Percentiles rank a stretch among this genome's conserved stretches.
Conservation (phyloP, 2,329 filamentous ascomycete genomes). For the Aureobasidium namibiae region DNA sequence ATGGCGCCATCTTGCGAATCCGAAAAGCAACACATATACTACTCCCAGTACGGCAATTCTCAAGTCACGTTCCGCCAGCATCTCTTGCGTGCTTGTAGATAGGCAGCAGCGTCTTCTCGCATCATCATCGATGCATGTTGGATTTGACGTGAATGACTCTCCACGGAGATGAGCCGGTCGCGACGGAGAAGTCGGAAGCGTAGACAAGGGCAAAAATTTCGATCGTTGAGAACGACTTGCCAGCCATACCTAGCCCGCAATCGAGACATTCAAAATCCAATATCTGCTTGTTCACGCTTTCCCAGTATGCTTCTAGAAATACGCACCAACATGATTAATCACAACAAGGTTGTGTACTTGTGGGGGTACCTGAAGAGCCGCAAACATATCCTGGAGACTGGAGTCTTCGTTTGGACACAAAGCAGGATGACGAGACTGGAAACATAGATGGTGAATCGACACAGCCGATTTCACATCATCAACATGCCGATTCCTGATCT, state of each 20-base stretch:
- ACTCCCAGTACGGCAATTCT: not conserved
- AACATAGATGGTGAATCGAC: not conserved
- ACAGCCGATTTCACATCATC: not conserved
- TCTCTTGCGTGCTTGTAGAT: not conserved
- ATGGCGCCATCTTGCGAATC: constrained; percentile 8
- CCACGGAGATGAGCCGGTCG: not conserved
- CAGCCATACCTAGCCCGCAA: not conserved
- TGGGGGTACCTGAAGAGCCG: constrained; percentile 7
- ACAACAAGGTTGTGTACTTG: constrained; percentile 1
- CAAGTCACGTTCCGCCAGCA: not conserved
- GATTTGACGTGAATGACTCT: not conserved
- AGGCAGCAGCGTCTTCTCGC: not conserved
- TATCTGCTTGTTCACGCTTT: not conserved
- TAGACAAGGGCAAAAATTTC: not conserved
- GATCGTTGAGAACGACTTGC: not conserved
- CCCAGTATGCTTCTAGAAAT: not conserved
- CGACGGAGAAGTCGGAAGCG: not conserved
- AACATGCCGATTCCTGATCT: not conserved
- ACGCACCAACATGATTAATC: not conserved
- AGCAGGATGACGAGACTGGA: constrained; percentile 1
- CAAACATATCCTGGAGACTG: not conserved
- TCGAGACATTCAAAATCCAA: not conserved
- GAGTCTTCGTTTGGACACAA: no score
- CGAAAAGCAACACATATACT: not conserved
- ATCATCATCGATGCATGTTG: not conserved